Percentiles rank a stretch among this genome's conserved stretches.
Conservation (phyloP, 306 rosid genomes). For the Rosa rugosa region DNA sequence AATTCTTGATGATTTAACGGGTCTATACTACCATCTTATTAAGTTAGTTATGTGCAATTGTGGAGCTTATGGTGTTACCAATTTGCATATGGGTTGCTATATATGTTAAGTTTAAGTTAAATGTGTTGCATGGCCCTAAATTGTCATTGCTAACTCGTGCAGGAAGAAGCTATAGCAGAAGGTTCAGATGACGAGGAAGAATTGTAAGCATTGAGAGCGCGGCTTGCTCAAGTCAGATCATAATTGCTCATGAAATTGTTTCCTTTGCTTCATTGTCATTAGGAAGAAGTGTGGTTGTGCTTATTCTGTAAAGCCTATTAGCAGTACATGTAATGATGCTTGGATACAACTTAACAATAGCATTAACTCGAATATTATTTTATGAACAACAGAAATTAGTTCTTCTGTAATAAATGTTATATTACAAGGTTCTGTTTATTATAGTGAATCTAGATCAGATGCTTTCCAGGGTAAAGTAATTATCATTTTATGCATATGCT, state of each 20-base stretch:
- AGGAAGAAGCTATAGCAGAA: slow-evolving; percentile 70
- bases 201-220: slow-evolving; percentile 71
- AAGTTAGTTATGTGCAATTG: not conserved
- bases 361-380: not conserved
- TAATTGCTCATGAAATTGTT: not conserved
- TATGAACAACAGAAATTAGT: not conserved
- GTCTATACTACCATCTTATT: not conserved
- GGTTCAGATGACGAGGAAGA: slow-evolving; percentile 72
- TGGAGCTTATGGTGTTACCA: not conserved
- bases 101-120: not conserved
- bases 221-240: slow-evolving; percentile 76
- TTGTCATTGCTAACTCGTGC: slow-evolving; percentile 17
- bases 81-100: not conserved
- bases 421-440: not conserved
- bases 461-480: not conserved
- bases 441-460: not conserved
- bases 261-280: not conserved
- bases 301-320: not conserved
- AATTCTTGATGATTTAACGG: not conserved
- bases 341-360: not conserved
- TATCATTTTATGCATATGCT: not conserved
- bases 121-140: not conserved
- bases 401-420: not conserved
- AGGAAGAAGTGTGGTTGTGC: slow-evolving; percentile 3
- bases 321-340: not conserved